Conservation (phyloP, 2,329 filamentous ascomycete species). For the Atkinsonella texensis region DNA sequence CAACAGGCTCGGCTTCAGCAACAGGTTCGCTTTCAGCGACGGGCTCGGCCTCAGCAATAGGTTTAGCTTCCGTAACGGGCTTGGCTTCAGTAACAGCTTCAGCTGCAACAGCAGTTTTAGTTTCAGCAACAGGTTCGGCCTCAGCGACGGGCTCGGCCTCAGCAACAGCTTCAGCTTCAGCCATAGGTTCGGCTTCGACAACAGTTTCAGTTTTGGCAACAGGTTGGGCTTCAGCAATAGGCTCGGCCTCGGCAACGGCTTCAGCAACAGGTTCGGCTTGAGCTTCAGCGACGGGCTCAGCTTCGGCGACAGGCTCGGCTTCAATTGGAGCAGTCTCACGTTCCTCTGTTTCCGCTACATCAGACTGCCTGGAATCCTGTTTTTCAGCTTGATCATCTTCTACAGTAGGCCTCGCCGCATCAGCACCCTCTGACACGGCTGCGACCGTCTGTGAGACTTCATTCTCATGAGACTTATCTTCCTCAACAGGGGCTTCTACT, state of each 20-base stretch:
- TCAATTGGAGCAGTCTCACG: background rate
- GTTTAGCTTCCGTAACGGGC: background rate
- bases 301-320: constrained; percentile 1
- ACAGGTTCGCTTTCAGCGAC: background rate
- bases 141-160: background rate
- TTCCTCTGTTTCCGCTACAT: background rate
- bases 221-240: background rate
- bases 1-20: background rate
- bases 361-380: background rate
- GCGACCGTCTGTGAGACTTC: background rate
- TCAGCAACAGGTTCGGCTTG: background rate
- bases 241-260: background rate
- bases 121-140: too few relatives aligned
- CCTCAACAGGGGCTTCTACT: background rate
- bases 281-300: background rate
- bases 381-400: background rate
- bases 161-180: background rate
- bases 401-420: background rate
- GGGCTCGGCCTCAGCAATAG: background rate
- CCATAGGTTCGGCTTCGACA: too few relatives aligned
- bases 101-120: background rate
- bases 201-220: background rate
- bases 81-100: too few relatives aligned
- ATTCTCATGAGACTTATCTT: background rate
- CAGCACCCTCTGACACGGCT: background rate